These are phyloP conservation scores for Tricholoma flavovirens DNA, from an alignment of 768 basidiomycete genomes.

Conservation along the genomic window DNA sequence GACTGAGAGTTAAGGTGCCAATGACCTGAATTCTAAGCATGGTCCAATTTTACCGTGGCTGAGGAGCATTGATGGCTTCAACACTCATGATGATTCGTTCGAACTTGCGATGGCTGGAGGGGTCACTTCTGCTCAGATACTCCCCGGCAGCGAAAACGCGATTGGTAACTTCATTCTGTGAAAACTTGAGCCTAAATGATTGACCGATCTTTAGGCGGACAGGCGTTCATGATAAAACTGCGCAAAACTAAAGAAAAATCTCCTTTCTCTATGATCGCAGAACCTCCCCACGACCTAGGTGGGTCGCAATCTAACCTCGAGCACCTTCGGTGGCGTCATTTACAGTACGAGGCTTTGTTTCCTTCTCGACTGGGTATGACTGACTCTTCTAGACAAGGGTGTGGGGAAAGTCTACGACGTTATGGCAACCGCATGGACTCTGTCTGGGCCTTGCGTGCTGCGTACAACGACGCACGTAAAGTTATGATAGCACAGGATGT, in stretches of 20 bases:
- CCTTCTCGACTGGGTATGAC: slow-evolving; percentile 1
- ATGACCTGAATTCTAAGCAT: slow-evolving; percentile 59
- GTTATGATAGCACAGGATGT: slow-evolving; percentile 65
- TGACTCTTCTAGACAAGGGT: slow-evolving; percentile 45
- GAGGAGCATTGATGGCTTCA: slow-evolving; percentile 76
- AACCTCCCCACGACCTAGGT: slow-evolving; percentile 67
- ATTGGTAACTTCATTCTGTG: slow-evolving; percentile 47
- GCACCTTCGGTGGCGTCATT: slow-evolving; percentile 67
- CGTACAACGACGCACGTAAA: slow-evolving; percentile 69
- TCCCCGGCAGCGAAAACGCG: slow-evolving; percentile 73
- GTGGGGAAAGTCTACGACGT: slow-evolving; percentile 44
- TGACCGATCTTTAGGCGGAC: slow-evolving; percentile 52
- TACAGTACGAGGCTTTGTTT: slow-evolving; percentile 51
- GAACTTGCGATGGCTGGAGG: slow-evolving; percentile 78
- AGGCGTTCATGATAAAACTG: slow-evolving; percentile 83
- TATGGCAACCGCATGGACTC: slow-evolving; percentile 72
- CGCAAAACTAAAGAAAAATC: slow-evolving; percentile 73
- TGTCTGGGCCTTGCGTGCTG: slow-evolving; percentile 73
- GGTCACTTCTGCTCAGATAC: slow-evolving; percentile 76
- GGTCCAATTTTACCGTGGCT: slow-evolving; percentile 75
- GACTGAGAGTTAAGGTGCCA: slow-evolving; percentile 28
- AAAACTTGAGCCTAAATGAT: neutral
- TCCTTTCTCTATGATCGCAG: slow-evolving; percentile 76
- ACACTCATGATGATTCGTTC: slow-evolving; percentile 79
- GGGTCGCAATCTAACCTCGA: slow-evolving; percentile 33